Percentiles rank a stretch among this genome's conserved stretches.
Evolutionary conservation across 2,329 filamentous ascomycete genomes (phyloP).

Genomic region (Aureobasidium sp.): DNA sequence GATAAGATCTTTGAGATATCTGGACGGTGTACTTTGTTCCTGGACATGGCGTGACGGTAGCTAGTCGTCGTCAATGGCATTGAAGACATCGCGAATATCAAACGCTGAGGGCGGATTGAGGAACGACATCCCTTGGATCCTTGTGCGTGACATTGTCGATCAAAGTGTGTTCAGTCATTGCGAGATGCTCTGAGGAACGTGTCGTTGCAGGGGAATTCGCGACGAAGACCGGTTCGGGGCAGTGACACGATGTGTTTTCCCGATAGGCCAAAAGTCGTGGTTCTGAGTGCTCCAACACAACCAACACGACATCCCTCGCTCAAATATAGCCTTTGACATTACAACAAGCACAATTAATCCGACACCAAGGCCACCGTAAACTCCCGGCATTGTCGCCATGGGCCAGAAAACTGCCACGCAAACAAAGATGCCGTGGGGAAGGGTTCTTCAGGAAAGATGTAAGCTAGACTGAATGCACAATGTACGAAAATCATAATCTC

Average conservation of each 20-base stretch:
- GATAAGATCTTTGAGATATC: background rate
- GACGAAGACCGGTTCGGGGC: background rate
- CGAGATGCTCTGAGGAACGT: background rate
- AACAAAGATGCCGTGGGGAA: background rate
- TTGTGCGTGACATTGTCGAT: background rate
- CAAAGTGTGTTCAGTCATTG: background rate
- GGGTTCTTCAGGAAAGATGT: background rate
- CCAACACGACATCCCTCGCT: background rate
- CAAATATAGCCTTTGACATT: background rate
- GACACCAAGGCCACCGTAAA: background rate
- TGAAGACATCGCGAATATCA: background rate
- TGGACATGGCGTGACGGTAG: background rate
- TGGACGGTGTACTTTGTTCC: too few relatives aligned
- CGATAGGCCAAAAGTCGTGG: conserved; percentile 6
- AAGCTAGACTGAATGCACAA: background rate
- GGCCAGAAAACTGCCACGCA: background rate
- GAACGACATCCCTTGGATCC: too few relatives aligned
- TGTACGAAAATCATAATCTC: background rate
- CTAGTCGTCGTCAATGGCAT: background rate
- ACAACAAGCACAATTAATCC: background rate
- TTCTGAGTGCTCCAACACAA: background rate
- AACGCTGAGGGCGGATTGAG: background rate
- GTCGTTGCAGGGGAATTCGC: background rate
- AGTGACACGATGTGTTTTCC: background rate
- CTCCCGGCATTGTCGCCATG: background rate